Evolutionary conservation across 106 monocot genomes (phyloP), one percentile per base, ranked within the genome.

Genomic region (Hemerocallis citrina): DNA sequence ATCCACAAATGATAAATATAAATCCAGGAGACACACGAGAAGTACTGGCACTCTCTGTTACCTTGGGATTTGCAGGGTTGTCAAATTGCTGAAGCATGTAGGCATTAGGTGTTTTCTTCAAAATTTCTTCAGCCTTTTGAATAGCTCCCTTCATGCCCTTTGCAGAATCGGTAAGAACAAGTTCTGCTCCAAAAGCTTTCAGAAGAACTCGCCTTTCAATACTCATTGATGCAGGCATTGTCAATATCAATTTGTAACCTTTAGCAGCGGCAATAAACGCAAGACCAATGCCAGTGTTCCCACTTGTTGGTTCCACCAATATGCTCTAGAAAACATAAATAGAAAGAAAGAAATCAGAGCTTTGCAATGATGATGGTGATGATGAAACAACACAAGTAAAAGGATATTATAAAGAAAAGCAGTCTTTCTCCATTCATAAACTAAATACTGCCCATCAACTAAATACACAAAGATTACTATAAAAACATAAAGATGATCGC

Each of bases 21-120:
- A n/a, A n/a, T n/a, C n/a, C n/a, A n/a, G n/a, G n/a, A n/a, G n/a
- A n/a, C n/a, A n/a, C n/a, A n/a, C n/a, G n/a, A n/a, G n/a, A n/a
- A n/a, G n/a, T n/a, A n/a, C n/a, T n/a, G n/a, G n/a, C n/a, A n/a
- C n/a, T n/a, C n/a, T n/a, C n/a, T n/a, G n/a, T n/a, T 39, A 87
- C 95, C 79, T 90, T 86, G 56, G 95, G 86, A 68, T 95, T 95
- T 62, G 95, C 86, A 72, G 90, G 84, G 45, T 95, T 95, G 21
- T 95, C 95, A 84, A 95, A 95, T 52, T 95, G 95, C 63, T 95
- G 95, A 32, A 95, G 90, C 83, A 95, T 95, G 72, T 86, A 95
- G 9, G 86, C 63, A 78, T 89, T 71, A 0, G 90, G 81, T 38
- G 95, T 95, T 20, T 84, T 90, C 43, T 79, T 87, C 57, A 84